Percentiles rank a stretch among this genome's conserved stretches.
Evolutionary conservation across 2,329 filamentous ascomycete genomes (phyloP).

Genomic region (Aspergillus pseudoviridinutans): DNA sequence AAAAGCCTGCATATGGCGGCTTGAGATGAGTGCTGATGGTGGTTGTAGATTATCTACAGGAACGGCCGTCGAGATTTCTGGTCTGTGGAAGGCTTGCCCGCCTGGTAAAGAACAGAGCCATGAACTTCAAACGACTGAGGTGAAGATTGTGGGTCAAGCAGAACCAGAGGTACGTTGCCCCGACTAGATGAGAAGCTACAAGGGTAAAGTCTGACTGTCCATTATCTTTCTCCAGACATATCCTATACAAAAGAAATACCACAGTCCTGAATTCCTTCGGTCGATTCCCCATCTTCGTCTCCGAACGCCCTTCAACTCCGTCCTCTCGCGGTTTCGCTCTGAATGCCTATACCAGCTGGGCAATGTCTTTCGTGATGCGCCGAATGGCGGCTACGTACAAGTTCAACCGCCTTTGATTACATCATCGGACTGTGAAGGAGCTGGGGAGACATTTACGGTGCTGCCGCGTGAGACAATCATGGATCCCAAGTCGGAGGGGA

Average conservation of each 20-base stretch:
- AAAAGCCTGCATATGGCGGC: background rate
- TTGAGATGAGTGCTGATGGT: background rate
- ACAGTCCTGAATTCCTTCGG: conserved; percentile 82
- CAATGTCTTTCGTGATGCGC: conserved; percentile 64
- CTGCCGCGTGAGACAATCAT: conserved; percentile 39
- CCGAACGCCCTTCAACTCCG: conserved; percentile 74
- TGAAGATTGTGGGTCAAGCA: conserved; percentile 70
- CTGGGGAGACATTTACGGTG: conserved; percentile 86
- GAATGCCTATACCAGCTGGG: conserved; percentile 69
- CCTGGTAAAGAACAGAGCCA: conserved; percentile 65
- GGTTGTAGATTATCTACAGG: conserved; percentile 70
- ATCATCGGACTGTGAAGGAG: conserved; percentile 94
- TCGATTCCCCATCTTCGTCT: conserved; percentile 82
- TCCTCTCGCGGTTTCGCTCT: conserved; percentile 78
- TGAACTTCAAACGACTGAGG: conserved; percentile 71
- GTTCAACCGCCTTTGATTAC: conserved; percentile 92
- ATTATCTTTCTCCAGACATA: conserved; percentile 58
- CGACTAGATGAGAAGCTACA: background rate
- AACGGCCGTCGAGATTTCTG: conserved; percentile 71
- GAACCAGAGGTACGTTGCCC: conserved; percentile 66
- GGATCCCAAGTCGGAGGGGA: conserved; percentile 31
- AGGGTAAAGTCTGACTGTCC: background rate
- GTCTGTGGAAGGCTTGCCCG: conserved; percentile 70
- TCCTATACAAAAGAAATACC: conserved; percentile 95
- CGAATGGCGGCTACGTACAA: conserved; percentile 59